Evolutionary conservation across 2,329 filamentous ascomycete genomes (phyloP).

Genomic region (Chaetomium olivaceum): DNA sequence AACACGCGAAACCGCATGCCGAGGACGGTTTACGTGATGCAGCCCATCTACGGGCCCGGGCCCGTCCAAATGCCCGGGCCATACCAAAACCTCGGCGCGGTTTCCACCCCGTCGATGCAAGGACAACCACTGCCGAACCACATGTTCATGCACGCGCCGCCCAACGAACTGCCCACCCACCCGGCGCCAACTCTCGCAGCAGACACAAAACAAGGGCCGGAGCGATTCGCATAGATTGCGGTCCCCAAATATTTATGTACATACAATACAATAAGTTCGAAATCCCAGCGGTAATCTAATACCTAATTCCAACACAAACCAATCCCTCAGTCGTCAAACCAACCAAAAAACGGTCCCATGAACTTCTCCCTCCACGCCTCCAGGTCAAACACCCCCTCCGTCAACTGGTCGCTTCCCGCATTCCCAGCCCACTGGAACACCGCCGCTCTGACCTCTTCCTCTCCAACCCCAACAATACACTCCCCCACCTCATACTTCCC

Average conservation of each 20-base stretch:
- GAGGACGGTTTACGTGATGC: conserved; percentile 16
- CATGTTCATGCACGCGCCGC: neutral
- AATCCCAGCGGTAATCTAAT: neutral
- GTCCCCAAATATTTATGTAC: neutral
- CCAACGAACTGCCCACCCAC: neutral
- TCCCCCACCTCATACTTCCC: too few species aligned
- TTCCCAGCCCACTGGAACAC: neutral
- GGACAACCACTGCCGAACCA: neutral
- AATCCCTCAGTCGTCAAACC: neutral
- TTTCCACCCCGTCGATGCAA: neutral
- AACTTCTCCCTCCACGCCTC: neutral
- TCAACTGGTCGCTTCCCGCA: neutral
- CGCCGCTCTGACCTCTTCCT: neutral
- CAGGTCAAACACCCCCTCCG: neutral
- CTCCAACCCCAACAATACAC: too few species aligned
- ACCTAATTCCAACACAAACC: neutral
- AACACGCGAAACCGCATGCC: conserved; percentile 22
- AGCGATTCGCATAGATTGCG: neutral
- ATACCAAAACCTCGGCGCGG: conserved; percentile 9
- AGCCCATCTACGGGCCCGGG: conserved; percentile 4
- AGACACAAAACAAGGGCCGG: neutral
- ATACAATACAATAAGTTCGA: neutral
- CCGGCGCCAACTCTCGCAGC: neutral
- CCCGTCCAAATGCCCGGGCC: neutral
- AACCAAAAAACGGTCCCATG: neutral